These are phyloP conservation scores for Starmerella vitae DNA, from an alignment of 805 yeast species.

Conservation along the genomic window DNA sequence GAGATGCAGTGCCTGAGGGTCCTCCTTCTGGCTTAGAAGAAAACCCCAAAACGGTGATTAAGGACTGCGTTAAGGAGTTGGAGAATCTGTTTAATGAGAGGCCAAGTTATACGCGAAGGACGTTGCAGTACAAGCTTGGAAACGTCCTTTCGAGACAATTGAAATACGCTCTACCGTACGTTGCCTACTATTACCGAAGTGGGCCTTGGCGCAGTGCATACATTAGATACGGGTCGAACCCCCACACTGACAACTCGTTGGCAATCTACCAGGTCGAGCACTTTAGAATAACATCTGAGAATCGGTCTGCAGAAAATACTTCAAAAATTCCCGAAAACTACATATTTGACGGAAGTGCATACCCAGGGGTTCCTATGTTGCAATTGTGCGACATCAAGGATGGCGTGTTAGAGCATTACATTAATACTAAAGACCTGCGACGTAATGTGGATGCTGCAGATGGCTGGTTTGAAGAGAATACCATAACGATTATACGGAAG, in stretches of 20 bases:
- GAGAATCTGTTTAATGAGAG: slow-evolving; percentile 44
- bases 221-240: slow-evolving; percentile 67
- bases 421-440: slow-evolving; percentile 31
- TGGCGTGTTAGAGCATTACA: slow-evolving; percentile 38
- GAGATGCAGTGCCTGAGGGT: slow-evolving; percentile 25
- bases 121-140: slow-evolving; percentile 29
- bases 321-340: slow-evolving; percentile 24
- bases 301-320: slow-evolving; percentile 9
- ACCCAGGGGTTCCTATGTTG: slow-evolving; percentile 58
- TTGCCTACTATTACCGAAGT: slow-evolving; percentile 63
- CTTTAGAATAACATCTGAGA: slow-evolving; percentile 39
- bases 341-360: slow-evolving; percentile 54
- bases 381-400: slow-evolving; percentile 72
- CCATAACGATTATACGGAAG: slow-evolving; percentile 50
- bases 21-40: slow-evolving; percentile 31
- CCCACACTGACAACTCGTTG: slow-evolving; percentile 40
- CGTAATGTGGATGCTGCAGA: slow-evolving; percentile 42
- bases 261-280: slow-evolving; percentile 74
- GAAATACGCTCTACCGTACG: slow-evolving; percentile 70
- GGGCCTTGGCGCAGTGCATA: slow-evolving; percentile 95
- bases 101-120: slow-evolving; percentile 79
- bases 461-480: slow-evolving; percentile 67
- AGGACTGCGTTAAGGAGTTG: slow-evolving; percentile 29
- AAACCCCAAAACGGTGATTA: slow-evolving; percentile 31
- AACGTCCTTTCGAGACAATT: slow-evolving; percentile 26